phyloP scores from a whole-genome alignment of 148 eudicot species.

The Cornus florida region DNA sequence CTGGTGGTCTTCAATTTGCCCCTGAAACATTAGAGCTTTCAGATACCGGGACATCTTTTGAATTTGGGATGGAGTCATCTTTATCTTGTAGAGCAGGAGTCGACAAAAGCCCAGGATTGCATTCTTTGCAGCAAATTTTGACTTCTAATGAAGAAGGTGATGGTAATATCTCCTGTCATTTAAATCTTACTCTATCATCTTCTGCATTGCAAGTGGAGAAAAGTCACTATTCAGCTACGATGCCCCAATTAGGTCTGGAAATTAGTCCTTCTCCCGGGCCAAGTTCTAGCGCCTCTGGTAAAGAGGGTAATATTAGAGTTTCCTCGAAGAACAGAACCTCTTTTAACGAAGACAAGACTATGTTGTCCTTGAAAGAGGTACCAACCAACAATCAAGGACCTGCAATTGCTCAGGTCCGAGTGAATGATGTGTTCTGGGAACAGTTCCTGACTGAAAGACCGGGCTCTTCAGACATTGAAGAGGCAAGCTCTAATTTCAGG shows the following conservation, averaged over 20 bases:
- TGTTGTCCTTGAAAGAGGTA: constrained; percentile 46
- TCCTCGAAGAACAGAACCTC: constrained; percentile 20
- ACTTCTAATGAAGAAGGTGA: constrained; percentile 39
- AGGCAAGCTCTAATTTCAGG: constrained; percentile 61
- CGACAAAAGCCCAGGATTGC: constrained; percentile 38
- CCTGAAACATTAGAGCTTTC: constrained; percentile 61
- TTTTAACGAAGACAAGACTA: constrained; percentile 23
- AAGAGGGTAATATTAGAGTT: constrained; percentile 23
- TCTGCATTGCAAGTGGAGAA: constrained; percentile 46
- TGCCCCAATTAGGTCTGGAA: constrained; percentile 36
- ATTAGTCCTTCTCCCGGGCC: constrained; percentile 29
- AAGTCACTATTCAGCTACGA: constrained; percentile 33
- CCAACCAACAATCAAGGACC: constrained; percentile 43
- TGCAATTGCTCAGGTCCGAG: constrained; percentile 44
- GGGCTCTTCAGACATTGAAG: constrained; percentile 73
- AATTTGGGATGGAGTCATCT: constrained; percentile 55
- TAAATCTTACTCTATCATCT: constrained; percentile 83
- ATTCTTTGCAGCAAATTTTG: constrained; percentile 42
- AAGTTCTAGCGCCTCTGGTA: constrained; percentile 19
- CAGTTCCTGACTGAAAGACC: constrained; percentile 93
- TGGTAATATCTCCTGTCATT: constrained; percentile 54
- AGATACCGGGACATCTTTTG: constrained; percentile 59
- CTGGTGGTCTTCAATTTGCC: constrained; percentile 37
- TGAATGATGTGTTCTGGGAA: constrained; percentile 92
- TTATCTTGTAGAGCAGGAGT: constrained; percentile 41